phyloP scores from a whole-genome alignment of 202 grass and related monocot genomes.

The Eragrostis tef region DNA sequence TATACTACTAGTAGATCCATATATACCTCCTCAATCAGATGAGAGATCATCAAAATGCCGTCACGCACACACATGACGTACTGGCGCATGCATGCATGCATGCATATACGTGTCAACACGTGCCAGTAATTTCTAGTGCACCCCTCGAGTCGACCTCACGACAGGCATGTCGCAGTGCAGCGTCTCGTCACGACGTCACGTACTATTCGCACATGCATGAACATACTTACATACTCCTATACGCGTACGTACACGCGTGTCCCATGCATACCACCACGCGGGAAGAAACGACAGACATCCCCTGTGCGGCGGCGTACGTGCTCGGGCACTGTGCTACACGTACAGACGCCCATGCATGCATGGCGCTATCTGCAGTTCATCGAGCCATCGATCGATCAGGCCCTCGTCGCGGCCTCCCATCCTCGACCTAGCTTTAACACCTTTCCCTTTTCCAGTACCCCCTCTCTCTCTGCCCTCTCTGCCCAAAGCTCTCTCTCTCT shows the following conservation, averaged over 20 bases:
- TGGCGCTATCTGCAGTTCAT: not conserved
- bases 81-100: too few species aligned
- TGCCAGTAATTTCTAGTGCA: not conserved
- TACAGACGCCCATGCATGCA: not conserved
- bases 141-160: not conserved
- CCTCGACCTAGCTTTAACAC: constrained; percentile 33
- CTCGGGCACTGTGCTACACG: not conserved
- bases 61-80: too few species aligned
- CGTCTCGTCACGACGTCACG: not conserved
- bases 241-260: too few species aligned
- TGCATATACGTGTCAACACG: not conserved
- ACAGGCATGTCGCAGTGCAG: not conserved
- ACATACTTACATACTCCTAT: not conserved
- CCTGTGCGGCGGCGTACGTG: too few species aligned
- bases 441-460: constrained; percentile 44
- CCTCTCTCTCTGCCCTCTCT: not conserved
- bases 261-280: not conserved
- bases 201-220: too few species aligned
- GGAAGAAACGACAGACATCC: constrained; percentile 42
- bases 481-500: not conserved
- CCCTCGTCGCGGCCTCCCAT: constrained; percentile 59
- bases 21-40: too few species aligned
- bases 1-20: too few species aligned
- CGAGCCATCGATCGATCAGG: not conserved
- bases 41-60: too few species aligned